Evolutionary conservation across 1,139 yeast species (phyloP).

Genomic region (Yamadazyma atmosphaerica): DNA sequence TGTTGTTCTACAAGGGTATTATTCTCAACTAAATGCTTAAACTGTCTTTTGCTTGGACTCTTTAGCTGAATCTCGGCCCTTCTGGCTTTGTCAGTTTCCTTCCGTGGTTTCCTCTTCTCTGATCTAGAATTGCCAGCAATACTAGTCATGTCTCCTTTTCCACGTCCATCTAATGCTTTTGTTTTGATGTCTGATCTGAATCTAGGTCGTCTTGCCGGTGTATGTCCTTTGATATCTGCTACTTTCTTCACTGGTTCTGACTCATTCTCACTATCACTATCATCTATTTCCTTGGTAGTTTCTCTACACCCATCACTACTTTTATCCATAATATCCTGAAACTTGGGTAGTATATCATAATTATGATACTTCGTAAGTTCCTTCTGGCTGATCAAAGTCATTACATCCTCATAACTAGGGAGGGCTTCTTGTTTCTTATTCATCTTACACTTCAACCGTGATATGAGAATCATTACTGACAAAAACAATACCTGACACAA

Average conservation of each 20-base stretch:
- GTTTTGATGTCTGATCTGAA: constrained; percentile 1
- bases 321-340: constrained; percentile 6
- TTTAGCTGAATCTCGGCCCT: background rate
- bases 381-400: too few relatives aligned
- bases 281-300: background rate
- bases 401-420: constrained; percentile 5
- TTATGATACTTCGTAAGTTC: too few relatives aligned
- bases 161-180: too few relatives aligned
- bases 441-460: constrained; percentile 1
- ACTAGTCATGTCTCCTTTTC: background rate
- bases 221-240: too few relatives aligned
- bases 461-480: constrained; percentile 1
- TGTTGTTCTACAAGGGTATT: background rate
- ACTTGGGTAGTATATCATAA: constrained; percentile 11
- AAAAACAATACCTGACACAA: too few relatives aligned
- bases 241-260: too few relatives aligned
- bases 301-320: background rate
- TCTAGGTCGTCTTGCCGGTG: too few relatives aligned
- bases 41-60: background rate
- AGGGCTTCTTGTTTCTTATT: background rate
- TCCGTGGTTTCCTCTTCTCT: too few relatives aligned
- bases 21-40: background rate
- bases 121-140: background rate
- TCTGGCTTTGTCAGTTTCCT: background rate
- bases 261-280: constrained; percentile 1